Conservation (phyloP, 345 rosid genomes). For the Turnera subulata region DNA sequence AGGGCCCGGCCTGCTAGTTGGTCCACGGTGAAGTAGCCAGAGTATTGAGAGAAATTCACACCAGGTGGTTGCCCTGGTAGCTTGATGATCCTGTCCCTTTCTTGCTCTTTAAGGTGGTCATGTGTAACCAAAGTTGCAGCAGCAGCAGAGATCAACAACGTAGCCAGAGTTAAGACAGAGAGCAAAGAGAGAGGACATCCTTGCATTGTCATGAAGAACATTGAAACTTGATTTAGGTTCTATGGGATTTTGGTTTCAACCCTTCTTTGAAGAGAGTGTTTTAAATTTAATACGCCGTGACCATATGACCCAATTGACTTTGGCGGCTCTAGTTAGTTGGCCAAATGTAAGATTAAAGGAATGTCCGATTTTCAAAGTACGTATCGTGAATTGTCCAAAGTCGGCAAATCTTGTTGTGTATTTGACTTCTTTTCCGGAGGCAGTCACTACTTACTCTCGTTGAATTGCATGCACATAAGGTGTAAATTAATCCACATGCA, state of each 20-base stretch:
- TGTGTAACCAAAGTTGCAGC: neutral
- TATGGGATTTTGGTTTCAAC: neutral
- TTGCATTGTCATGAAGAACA: constrained; percentile 4
- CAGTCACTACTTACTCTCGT: neutral
- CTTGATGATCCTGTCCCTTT: constrained; percentile 47
- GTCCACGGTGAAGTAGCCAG: constrained; percentile 74
- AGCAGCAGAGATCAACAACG: constrained; percentile 7
- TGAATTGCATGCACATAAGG: neutral
- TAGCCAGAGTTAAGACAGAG: neutral
- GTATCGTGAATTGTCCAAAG: neutral
- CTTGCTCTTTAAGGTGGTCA: constrained; percentile 27
- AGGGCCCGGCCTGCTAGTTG: constrained; percentile 49
- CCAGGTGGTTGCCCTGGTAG: constrained; percentile 71
- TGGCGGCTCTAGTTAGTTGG: constrained; percentile 2
- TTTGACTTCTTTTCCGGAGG: constrained; percentile 8
- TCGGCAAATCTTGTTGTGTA: neutral
- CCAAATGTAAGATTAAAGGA: constrained; percentile 10
- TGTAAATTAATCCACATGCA: neutral
- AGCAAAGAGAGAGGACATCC: constrained; percentile 10
- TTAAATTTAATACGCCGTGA: no score
- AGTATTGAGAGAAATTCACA: constrained; percentile 64
- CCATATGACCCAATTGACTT: no score
- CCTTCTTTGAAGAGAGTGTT: no score
- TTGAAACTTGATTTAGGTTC: neutral
- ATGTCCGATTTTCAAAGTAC: neutral